A percentile compares a stretch with the other conserved stretches of the same genome.
phyloP scores from a whole-genome alignment of 768 basidiomycete genomes.

The Termitomyces bulborhizus region DNA sequence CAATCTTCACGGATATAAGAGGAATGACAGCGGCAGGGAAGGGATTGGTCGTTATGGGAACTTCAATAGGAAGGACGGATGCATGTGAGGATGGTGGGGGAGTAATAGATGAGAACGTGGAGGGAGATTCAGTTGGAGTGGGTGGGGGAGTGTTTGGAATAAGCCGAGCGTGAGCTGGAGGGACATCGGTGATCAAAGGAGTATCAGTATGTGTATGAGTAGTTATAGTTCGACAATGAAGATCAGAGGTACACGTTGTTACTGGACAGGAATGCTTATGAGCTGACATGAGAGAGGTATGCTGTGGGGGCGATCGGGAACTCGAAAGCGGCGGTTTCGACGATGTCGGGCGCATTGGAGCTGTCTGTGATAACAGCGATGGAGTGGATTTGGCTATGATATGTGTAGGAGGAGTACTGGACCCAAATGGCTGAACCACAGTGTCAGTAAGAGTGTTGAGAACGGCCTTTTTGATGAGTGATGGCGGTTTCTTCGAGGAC shows the following conservation, averaged over 20 bases:
- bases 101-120: slow-evolving; percentile 14
- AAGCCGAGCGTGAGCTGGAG: slow-evolving; percentile 15
- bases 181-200: slow-evolving; percentile 3
- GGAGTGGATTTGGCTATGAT: slow-evolving; percentile 26
- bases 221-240: background rate
- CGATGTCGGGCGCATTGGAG: slow-evolving; percentile 34
- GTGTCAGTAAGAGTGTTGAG: slow-evolving; percentile 16
- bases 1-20: slow-evolving; percentile 84
- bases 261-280: slow-evolving; percentile 30
- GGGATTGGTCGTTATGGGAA: slow-evolving; percentile 17
- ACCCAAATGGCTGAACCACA: slow-evolving; percentile 10
- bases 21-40: slow-evolving; percentile 19
- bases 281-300: slow-evolving; percentile 34
- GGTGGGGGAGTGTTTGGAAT: slow-evolving; percentile 28
- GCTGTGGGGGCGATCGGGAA: slow-evolving; percentile 32
- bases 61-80: slow-evolving; percentile 13
- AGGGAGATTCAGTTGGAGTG: slow-evolving; percentile 28
- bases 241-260: slow-evolving; percentile 22
- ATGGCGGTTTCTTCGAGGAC: slow-evolving; percentile 16
- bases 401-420: slow-evolving; percentile 4
- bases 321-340: slow-evolving; percentile 19
- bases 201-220: slow-evolving; percentile 12
- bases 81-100: slow-evolving; percentile 10
- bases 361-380: slow-evolving; percentile 63
- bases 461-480: slow-evolving; percentile 20